phyloP scores from a whole-genome alignment of 768 basidiomycete genomes.

The Boletus patriciae region DNA sequence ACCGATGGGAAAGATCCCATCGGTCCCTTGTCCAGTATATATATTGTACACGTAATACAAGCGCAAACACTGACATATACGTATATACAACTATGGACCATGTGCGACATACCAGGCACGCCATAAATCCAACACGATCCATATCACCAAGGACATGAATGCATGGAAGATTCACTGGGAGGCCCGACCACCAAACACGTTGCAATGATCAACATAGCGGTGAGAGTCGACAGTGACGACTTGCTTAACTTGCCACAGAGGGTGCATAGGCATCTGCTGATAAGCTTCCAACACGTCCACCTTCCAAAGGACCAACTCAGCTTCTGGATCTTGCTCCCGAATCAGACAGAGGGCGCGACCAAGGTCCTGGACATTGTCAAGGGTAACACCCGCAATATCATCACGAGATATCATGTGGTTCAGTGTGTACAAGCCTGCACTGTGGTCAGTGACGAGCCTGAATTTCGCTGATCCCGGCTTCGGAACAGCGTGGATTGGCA shows the following conservation, averaged over 20 bases:
- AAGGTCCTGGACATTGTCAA: conserved; percentile 39
- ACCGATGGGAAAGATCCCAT: no score
- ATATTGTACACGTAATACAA: no score
- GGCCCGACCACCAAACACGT: conserved; percentile 24
- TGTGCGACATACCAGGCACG: no score
- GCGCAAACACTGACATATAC: no score
- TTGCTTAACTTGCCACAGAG: conserved; percentile 43
- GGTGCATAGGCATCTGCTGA: conserved; percentile 36
- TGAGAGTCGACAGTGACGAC: conserved; percentile 21
- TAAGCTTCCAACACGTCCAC: conserved; percentile 42
- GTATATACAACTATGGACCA: no score
- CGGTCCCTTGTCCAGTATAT: no score
- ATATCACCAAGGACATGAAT: conserved; percentile 33
- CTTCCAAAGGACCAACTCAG: conserved; percentile 26
- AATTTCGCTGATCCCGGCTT: conserved; percentile 42
- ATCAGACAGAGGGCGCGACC: conserved; percentile 9
- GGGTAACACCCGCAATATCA: conserved; percentile 23
- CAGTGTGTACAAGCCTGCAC: conserved; percentile 31
- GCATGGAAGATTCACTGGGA: conserved; percentile 30
- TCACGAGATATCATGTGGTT: conserved; percentile 32
- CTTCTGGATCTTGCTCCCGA: fast-evolving
- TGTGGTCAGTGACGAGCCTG: conserved; percentile 42
- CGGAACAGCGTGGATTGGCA: conserved; percentile 40
- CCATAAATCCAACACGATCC: no score
- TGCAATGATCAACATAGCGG: conserved; percentile 23